Percentiles rank a stretch among this genome's conserved stretches.
These are phyloP conservation scores for Mortierella antarctica DNA, from an alignment of 192 early-diverging fungal species.

Conservation along the genomic window DNA sequence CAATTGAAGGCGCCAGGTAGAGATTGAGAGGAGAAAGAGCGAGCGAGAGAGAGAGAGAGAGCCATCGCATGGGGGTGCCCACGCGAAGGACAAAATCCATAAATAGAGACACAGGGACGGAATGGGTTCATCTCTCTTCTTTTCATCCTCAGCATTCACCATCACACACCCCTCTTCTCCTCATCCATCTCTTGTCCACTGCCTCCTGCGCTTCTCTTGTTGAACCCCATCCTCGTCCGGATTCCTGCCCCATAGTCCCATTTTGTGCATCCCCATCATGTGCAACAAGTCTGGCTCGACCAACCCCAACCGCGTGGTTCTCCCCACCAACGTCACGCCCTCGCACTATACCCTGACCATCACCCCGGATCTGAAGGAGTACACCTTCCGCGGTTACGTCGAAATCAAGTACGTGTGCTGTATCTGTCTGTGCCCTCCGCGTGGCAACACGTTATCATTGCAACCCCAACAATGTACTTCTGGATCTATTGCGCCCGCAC, in stretches of 20 bases:
- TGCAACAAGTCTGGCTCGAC: conserved; percentile 30
- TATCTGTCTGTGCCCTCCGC: no score
- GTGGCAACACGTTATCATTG: background rate
- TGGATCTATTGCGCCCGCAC: no score
- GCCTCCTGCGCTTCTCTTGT: background rate
- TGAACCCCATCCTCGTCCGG: background rate
- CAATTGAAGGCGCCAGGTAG: no score
- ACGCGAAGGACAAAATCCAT: background rate
- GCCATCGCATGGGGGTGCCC: no score
- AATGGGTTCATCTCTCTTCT: background rate
- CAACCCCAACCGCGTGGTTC: conserved; percentile 71
- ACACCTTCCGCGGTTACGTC: conserved; percentile 82
- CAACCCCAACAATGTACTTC: no score
- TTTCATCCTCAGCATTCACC: background rate
- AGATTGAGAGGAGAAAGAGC: no score
- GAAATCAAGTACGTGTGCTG: conserved; percentile 68
- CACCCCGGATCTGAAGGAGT: conserved; percentile 81
- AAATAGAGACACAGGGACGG: background rate
- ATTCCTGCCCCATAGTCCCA: background rate
- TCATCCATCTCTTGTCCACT: background rate
- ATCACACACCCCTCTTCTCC: background rate
- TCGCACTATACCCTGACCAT: conserved; percentile 83
- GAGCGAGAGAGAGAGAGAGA: no score
- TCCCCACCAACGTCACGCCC: conserved; percentile 86
- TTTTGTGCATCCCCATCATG: conserved; percentile 9